phyloP scores from a whole-genome alignment of 1,284 basidiomycete species.

The Ceratobasidium sp. region DNA sequence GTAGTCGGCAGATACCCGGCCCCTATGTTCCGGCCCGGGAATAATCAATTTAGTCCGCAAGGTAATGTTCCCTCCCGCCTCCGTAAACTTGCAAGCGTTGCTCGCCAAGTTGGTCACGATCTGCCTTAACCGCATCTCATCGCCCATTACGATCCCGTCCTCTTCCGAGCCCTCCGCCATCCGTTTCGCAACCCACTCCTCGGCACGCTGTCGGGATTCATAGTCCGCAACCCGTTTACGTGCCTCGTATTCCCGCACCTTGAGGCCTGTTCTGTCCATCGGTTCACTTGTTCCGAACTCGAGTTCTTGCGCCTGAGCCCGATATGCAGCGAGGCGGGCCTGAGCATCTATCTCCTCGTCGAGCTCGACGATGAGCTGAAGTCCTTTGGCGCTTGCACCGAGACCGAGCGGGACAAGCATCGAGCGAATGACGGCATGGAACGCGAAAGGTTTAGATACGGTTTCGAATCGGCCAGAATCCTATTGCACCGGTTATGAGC shows the following conservation, averaged over 20 bases:
- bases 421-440: slow-evolving; percentile 85
- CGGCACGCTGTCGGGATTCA: slow-evolving; percentile 34
- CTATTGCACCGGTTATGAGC: slow-evolving; percentile 68
- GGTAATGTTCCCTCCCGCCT: slow-evolving; percentile 74
- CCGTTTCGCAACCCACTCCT: slow-evolving; percentile 60
- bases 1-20: slow-evolving; percentile 22
- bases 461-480: slow-evolving; percentile 84
- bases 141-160: slow-evolving; percentile 79
- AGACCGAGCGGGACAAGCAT: slow-evolving; percentile 82
- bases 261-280: not conserved
- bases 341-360: slow-evolving; percentile 80
- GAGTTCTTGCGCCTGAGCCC: slow-evolving; percentile 62
- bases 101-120: slow-evolving; percentile 81
- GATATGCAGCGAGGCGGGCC: slow-evolving; percentile 69
- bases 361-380: slow-evolving; percentile 76
- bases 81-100: slow-evolving; percentile 72
- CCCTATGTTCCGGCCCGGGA: slow-evolving; percentile 24
- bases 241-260: slow-evolving; percentile 13
- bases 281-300: slow-evolving; percentile 7
- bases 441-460: slow-evolving; percentile 78
- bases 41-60: slow-evolving; percentile 68
- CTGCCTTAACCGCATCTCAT: slow-evolving; percentile 84
- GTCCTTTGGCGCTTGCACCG: slow-evolving; percentile 77
- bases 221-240: slow-evolving; percentile 52
- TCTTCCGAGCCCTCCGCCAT: slow-evolving; percentile 62